A percentile compares a stretch with the other conserved stretches of the same genome.
These are phyloP conservation scores for Rutstroemia sydowiana DNA, from an alignment of 2,329 filamentous ascomycete species.

Conservation along the genomic window DNA sequence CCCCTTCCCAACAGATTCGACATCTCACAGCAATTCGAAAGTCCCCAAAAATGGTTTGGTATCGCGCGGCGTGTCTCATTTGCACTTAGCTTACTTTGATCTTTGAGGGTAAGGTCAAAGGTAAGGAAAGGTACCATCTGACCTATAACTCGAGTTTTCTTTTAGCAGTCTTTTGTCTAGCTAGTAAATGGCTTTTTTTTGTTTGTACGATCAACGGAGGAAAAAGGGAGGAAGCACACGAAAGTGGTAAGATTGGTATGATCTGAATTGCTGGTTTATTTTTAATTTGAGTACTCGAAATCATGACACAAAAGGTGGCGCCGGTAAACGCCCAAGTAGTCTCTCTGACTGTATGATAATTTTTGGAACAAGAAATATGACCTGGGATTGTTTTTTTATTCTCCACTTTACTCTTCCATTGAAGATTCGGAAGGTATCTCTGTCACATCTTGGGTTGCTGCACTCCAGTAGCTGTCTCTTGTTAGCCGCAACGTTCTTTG, in stretches of 20 bases:
- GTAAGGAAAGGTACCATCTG: slow-evolving; percentile 37
- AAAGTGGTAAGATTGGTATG: slow-evolving; percentile 25
- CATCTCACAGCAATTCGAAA: not conserved
- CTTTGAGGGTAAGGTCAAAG: slow-evolving; percentile 47
- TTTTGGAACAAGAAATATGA: slow-evolving; percentile 9
- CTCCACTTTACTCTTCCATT: slow-evolving; percentile 35
- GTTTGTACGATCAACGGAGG: slow-evolving; percentile 27
- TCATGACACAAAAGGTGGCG: slow-evolving; percentile 23
- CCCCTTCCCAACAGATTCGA: not conserved
- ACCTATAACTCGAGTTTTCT: slow-evolving; percentile 21
- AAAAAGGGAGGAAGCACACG: slow-evolving; percentile 6
- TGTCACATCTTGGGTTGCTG: slow-evolving; percentile 51
- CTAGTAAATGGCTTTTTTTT: slow-evolving; percentile 18
- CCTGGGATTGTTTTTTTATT: slow-evolving; percentile 10
- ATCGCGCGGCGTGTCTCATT: slow-evolving; percentile 9
- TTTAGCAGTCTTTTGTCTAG: slow-evolving; percentile 7
- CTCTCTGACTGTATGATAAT: slow-evolving; percentile 29
- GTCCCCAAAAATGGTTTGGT: slow-evolving; percentile 1
- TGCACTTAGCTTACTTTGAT: slow-evolving; percentile 17
- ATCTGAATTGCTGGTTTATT: slow-evolving; percentile 25
- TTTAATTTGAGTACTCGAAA: slow-evolving; percentile 12
- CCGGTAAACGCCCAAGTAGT: slow-evolving; percentile 28
- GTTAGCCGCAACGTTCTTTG: slow-evolving; percentile 14
- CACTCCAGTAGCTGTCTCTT: slow-evolving; percentile 49
- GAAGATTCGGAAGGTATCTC: slow-evolving; percentile 39